Evolutionary conservation across 2,329 filamentous ascomycete genomes (phyloP).

Genomic region (Lachnellula arida): DNA sequence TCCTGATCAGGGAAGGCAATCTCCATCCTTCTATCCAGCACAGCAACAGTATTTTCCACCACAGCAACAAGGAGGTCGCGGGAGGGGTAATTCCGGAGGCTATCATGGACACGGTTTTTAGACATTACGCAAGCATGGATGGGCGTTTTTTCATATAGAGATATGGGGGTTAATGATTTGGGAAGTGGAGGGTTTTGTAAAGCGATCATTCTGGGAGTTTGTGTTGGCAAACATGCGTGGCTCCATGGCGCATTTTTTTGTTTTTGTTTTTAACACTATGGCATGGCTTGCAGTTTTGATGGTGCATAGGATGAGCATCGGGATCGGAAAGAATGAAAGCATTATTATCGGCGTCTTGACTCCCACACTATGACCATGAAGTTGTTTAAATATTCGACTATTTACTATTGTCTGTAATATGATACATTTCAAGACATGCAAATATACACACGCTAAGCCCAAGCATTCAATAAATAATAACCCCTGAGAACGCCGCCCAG

Average conservation of each 20-base stretch:
- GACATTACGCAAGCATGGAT: background rate
- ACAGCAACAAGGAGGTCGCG: conserved; percentile 11
- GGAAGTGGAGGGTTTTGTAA: background rate
- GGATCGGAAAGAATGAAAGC: background rate
- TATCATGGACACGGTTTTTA: conserved; percentile 1
- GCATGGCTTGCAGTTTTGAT: background rate
- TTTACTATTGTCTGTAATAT: background rate
- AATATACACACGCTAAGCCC: background rate
- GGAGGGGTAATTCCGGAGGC: conserved; percentile 6
- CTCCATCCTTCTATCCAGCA: conserved; percentile 5
- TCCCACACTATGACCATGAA: background rate
- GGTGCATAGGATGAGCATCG: background rate
- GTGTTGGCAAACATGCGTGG: background rate
- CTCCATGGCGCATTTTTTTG: background rate
- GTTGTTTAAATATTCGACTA: background rate
- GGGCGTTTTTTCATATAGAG: background rate
- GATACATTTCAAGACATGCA: background rate
- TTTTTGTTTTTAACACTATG: background rate
- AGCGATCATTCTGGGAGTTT: background rate
- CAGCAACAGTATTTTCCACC: conserved; percentile 11
- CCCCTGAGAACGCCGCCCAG: background rate
- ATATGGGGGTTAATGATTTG: background rate
- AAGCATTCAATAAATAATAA: background rate
- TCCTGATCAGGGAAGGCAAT: conserved; percentile 2
- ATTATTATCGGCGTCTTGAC: background rate